These are phyloP conservation scores for Dryadomyces quercivorus DNA, from an alignment of 2,329 filamentous ascomycete genomes.

Conservation along the genomic window DNA sequence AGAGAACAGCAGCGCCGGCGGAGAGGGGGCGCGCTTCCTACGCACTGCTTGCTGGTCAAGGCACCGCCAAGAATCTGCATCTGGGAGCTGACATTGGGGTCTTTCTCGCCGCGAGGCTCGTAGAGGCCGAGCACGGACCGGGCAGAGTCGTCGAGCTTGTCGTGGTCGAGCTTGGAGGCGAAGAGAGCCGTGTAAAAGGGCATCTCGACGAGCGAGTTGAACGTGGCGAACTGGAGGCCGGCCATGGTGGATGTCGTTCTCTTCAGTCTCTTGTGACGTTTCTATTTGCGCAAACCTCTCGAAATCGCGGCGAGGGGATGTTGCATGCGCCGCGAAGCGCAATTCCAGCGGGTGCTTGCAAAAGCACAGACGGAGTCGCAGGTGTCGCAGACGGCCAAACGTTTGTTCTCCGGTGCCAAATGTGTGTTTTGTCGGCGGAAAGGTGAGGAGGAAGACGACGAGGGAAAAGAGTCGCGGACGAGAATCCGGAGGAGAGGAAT, in stretches of 20 bases:
- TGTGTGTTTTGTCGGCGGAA: too few relatives aligned
- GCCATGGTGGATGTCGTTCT: conserved; percentile 27
- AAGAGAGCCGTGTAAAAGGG: conserved; percentile 93
- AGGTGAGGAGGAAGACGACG: too few relatives aligned
- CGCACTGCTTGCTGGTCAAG: conserved; percentile 71
- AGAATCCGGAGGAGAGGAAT: too few relatives aligned
- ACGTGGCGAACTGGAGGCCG: conserved; percentile 63
- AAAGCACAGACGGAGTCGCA: too few relatives aligned
- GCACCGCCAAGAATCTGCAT: conserved; percentile 87
- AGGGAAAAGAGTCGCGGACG: too few relatives aligned
- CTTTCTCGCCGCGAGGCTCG: conserved; percentile 61
- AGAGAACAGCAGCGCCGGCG: not conserved
- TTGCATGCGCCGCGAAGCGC: too few relatives aligned
- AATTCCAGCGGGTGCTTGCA: too few relatives aligned
- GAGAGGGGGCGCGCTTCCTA: conserved; percentile 10
- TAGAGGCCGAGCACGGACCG: conserved; percentile 80
- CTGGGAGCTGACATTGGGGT: conserved; percentile 65
- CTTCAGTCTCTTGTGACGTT: too few relatives aligned
- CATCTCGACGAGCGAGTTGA: conserved; percentile 87
- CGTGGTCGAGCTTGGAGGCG: conserved; percentile 86
- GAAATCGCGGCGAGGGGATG: too few relatives aligned
- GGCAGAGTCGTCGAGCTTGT: conserved; percentile 90
- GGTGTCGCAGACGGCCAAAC: too few relatives aligned
- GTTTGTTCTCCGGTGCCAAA: too few relatives aligned
- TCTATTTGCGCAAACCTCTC: too few relatives aligned